phyloP scores from a whole-genome alignment of 2,329 filamentous ascomycete species.

The Claviceps purpurea region DNA sequence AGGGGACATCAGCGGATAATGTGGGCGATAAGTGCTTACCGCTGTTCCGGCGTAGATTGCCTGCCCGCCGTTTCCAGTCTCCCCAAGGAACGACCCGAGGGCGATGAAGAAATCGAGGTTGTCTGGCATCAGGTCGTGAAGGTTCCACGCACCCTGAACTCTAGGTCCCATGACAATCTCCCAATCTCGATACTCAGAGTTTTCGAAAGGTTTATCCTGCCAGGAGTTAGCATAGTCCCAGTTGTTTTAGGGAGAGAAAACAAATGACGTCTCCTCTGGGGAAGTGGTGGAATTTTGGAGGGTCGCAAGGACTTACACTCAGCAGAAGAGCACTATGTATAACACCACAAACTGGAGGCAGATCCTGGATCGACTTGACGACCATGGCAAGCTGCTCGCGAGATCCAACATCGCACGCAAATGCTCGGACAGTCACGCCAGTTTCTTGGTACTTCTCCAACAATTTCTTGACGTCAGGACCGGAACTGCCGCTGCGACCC shows the following conservation, averaged over 20 bases:
- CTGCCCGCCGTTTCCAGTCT: conserved; percentile 36
- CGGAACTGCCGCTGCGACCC: conserved; percentile 1
- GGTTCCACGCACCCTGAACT: conserved; percentile 26
- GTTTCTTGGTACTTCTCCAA: conserved; percentile 1
- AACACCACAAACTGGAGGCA: conserved; percentile 15
- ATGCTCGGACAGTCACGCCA: conserved; percentile 17
- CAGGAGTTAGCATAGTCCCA: not conserved
- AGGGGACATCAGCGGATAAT: not conserved
- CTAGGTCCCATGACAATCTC: conserved; percentile 20
- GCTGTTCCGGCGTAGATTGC: conserved; percentile 30
- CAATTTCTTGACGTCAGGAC: conserved; percentile 4
- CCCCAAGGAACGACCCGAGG: conserved; percentile 24
- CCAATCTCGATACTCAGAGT: conserved; percentile 24
- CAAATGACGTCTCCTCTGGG: not conserved
- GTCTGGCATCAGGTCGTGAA: conserved; percentile 18
- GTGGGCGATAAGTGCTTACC: not conserved
- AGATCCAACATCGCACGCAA: conserved; percentile 30
- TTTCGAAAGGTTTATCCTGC: conserved; percentile 18
- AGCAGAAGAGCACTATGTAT: conserved; percentile 24
- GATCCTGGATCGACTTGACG: conserved; percentile 2
- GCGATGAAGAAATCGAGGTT: conserved; percentile 29
- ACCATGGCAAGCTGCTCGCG: conserved; percentile 1
- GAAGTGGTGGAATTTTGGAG: not conserved
- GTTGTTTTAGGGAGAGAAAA: not conserved
- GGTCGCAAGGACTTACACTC: conserved; percentile 8